These are phyloP conservation scores for Trichocladium uniseriatum DNA, from an alignment of 495 filamentous ascomycete species.

Conservation along the genomic window DNA sequence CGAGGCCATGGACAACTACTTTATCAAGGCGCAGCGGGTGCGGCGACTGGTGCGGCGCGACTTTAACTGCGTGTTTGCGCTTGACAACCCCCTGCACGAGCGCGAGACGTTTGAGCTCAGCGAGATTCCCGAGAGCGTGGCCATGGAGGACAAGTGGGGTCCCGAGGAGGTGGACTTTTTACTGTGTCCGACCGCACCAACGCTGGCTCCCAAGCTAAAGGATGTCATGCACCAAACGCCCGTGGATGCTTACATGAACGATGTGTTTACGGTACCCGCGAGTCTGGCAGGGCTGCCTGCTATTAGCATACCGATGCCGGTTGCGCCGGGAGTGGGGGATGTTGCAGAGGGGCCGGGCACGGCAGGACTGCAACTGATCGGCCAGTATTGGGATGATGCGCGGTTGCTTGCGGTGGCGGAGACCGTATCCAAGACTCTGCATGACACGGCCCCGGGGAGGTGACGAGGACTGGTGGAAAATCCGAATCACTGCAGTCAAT, in stretches of 20 bases:
- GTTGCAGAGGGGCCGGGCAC: conserved; percentile 21
- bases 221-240: conserved; percentile 33
- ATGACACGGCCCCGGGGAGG: background rate
- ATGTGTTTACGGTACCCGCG: conserved; percentile 92
- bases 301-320: conserved; percentile 65
- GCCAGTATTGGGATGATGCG: conserved; percentile 83
- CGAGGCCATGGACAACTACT: conserved; percentile 90
- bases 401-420: conserved; percentile 49
- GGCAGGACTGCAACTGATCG: conserved; percentile 79
- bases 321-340: conserved; percentile 21
- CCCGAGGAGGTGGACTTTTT: conserved; percentile 67
- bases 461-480: no score
- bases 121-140: conserved; percentile 33
- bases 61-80: conserved; percentile 68
- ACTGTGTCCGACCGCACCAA: conserved; percentile 79
- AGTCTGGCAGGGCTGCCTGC: conserved; percentile 88
- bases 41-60: conserved; percentile 75
- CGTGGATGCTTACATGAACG: conserved; percentile 64
- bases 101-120: conserved; percentile 38
- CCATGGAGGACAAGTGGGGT: conserved; percentile 36
- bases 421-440: conserved; percentile 26
- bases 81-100: conserved; percentile 54
- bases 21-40: conserved; percentile 83
- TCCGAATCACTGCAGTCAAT: no score
- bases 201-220: conserved; percentile 56